Evolutionary conservation across 1,139 yeast species (phyloP).

Genomic region (Tardiomyces depauwii): DNA sequence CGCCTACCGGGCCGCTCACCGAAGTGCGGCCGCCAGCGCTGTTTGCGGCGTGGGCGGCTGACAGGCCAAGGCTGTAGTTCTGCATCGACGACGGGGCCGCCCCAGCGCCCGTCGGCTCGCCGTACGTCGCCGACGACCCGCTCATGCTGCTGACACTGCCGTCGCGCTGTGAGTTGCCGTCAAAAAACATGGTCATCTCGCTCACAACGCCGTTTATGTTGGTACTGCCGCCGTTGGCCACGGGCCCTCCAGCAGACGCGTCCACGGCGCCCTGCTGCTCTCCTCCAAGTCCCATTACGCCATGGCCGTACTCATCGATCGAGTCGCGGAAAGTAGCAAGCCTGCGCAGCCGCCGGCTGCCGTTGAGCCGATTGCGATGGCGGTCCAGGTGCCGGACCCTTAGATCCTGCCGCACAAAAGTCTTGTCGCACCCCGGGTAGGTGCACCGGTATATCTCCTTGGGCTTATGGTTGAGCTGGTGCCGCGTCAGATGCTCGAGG

Average conservation of each 20-base stretch:
- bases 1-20: too few species aligned
- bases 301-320: background rate
- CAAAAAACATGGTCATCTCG: background rate
- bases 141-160: background rate
- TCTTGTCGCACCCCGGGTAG: constrained; percentile 39
- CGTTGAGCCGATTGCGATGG: constrained; percentile 23
- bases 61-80: too few species aligned
- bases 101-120: too few species aligned
- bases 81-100: too few species aligned
- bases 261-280: too few species aligned
- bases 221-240: too few species aligned
- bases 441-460: constrained; percentile 37
- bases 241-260: too few species aligned
- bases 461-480: constrained; percentile 29
- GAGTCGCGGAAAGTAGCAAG: background rate
- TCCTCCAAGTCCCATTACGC: background rate
- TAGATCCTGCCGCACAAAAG: constrained; percentile 51
- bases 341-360: background rate
- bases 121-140: too few species aligned
- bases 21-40: too few species aligned
- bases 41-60: too few species aligned
- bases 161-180: background rate
- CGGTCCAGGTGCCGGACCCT: constrained; percentile 41
- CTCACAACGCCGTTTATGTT: background rate
- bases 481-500: constrained; percentile 31